A percentile compares a stretch with the other conserved stretches of the same genome.
Evolutionary conservation across 441 rosid species (phyloP).

Genomic region (Gossypium davidsonii): DNA sequence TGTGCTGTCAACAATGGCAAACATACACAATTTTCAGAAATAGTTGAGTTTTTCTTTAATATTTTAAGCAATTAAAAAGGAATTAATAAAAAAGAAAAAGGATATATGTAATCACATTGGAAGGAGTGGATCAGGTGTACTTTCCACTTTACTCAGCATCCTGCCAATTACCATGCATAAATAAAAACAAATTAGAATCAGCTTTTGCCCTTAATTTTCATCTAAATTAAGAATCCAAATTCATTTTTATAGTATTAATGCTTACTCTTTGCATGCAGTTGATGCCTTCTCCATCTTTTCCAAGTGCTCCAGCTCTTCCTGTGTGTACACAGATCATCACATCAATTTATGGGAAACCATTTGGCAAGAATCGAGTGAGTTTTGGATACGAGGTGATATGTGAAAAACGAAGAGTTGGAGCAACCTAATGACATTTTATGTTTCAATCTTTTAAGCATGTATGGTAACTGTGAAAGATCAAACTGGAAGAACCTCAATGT

Average conservation of each 20-base stretch:
- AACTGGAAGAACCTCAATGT: neutral
- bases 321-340: constrained; percentile 6
- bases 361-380: neutral
- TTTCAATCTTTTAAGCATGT: neutral
- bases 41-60: no score
- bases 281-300: constrained; percentile 70
- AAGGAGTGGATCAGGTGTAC: constrained; percentile 66
- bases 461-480: neutral
- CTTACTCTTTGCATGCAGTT: constrained; percentile 68
- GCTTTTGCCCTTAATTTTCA: constrained; percentile 12
- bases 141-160: constrained; percentile 51
- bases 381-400: neutral
- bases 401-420: neutral
- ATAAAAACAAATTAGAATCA: constrained; percentile 4
- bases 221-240: neutral
- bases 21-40: neutral
- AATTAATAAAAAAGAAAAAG: no score
- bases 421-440: neutral
- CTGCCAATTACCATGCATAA: constrained; percentile 28
- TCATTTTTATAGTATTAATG: neutral
- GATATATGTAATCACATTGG: constrained; percentile 37
- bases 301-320: constrained; percentile 78
- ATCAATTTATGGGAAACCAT: neutral
- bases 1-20: constrained; percentile 43
- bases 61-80: no score